Percentiles rank a stretch among this genome's conserved stretches.
Conservation (phyloP, 2,329 filamentous ascomycete species). For the Exophiala sideris region DNA sequence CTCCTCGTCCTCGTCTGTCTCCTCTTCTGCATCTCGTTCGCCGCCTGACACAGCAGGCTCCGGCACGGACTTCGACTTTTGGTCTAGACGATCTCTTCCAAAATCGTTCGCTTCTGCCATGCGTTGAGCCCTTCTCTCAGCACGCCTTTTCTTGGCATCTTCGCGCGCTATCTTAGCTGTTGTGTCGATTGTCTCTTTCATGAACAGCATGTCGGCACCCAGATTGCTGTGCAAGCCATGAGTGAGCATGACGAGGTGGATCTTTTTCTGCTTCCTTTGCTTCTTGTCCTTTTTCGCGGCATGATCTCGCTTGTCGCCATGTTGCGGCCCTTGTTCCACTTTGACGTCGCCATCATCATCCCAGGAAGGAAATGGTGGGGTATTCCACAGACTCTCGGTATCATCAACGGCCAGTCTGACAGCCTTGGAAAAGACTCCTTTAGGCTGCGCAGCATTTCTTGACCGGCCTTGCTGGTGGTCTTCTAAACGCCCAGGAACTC, state of each 20-base stretch:
- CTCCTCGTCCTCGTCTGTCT: conserved; percentile 52
- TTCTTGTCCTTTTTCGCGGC: conserved; percentile 26
- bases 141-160: conserved; percentile 62
- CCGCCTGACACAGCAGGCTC: conserved; percentile 22
- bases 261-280: conserved; percentile 64
- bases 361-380: conserved; percentile 73
- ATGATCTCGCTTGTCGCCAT: conserved; percentile 20
- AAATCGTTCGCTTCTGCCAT: conserved; percentile 27
- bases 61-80: conserved; percentile 23
- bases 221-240: conserved; percentile 96
- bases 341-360: conserved; percentile 35
- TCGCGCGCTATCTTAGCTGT: conserved; percentile 70
- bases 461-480: conserved; percentile 68
- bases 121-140: conserved; percentile 45
- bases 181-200: conserved; percentile 95
- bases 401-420: conserved; percentile 78
- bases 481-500: conserved; percentile 65
- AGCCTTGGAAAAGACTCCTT: conserved; percentile 80
- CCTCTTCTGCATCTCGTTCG: conserved; percentile 36
- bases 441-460: conserved; percentile 53
- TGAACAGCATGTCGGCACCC: conserved; percentile 90
- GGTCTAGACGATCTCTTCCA: conserved; percentile 19
- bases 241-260: conserved; percentile 88
- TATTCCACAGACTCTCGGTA: conserved; percentile 87
- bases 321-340: conserved; percentile 26